Evolutionary conservation across 2,329 filamentous ascomycete species (phyloP).

Genomic region (Colletotrichum gloeosporioides): DNA sequence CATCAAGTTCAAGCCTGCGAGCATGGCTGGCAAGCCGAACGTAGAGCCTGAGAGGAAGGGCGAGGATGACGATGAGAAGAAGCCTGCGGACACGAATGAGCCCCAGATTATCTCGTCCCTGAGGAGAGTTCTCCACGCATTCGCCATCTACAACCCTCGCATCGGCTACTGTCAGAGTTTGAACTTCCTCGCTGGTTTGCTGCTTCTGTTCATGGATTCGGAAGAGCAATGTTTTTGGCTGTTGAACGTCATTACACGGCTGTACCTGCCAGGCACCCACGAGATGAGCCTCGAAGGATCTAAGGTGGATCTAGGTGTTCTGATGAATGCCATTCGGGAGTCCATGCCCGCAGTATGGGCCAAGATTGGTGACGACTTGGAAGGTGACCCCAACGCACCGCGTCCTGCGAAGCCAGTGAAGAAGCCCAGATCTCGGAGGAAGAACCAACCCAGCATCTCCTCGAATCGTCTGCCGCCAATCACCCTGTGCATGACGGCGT

Average conservation of each 20-base stretch:
- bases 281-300: slow-evolving; percentile 89
- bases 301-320: slow-evolving; percentile 90
- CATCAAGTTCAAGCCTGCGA: slow-evolving; percentile 78
- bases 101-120: slow-evolving; percentile 81
- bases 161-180: slow-evolving; percentile 97
- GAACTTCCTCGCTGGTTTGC: slow-evolving; percentile 90
- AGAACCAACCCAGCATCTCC: slow-evolving; percentile 42
- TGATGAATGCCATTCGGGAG: slow-evolving; percentile 87
- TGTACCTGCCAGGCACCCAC: slow-evolving; percentile 90
- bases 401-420: slow-evolving; percentile 30
- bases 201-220: slow-evolving; percentile 84
- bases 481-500: slow-evolving; percentile 89
- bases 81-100: slow-evolving; percentile 53
- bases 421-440: slow-evolving; percentile 42
- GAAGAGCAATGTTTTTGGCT: slow-evolving; percentile 95
- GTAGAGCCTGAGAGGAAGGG: slow-evolving; percentile 14
- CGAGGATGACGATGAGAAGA: slow-evolving; percentile 26
- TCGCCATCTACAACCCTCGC: slow-evolving; percentile 86
- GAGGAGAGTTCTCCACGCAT: slow-evolving; percentile 85
- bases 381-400: slow-evolving; percentile 48
- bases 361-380: slow-evolving; percentile 83
- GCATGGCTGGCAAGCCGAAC: slow-evolving; percentile 33
- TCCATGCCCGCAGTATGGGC: slow-evolving; percentile 83
- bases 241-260: slow-evolving; percentile 87
- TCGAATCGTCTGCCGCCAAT: slow-evolving; percentile 79